These are phyloP conservation scores for Fusarium sp. DNA, from an alignment of 2,329 filamentous ascomycete species.

Conservation along the genomic window DNA sequence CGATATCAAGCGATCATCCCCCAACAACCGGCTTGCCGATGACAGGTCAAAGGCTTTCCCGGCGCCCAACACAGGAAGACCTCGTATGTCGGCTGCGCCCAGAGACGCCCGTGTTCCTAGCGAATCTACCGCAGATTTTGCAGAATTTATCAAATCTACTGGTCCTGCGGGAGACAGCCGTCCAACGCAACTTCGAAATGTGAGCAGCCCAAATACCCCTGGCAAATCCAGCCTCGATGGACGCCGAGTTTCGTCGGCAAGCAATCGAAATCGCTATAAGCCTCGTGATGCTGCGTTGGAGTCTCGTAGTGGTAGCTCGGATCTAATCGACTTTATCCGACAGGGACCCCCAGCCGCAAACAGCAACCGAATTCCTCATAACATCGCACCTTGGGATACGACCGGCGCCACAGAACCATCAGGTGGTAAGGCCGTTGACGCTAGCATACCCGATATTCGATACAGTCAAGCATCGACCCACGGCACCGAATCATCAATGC, in stretches of 20 bases:
- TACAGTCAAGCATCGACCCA: slow-evolving; percentile 67
- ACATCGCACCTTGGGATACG: slow-evolving; percentile 85
- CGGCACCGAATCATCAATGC: slow-evolving; percentile 67
- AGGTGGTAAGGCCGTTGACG: slow-evolving; percentile 61
- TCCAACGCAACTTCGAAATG: slow-evolving; percentile 51
- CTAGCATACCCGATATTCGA: slow-evolving; percentile 65
- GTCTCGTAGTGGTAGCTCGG: slow-evolving; percentile 75
- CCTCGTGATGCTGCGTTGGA: slow-evolving; percentile 77
- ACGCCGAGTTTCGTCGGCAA: slow-evolving; percentile 53
- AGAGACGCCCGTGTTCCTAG: slow-evolving; percentile 78
- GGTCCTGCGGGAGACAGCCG: slow-evolving; percentile 69
- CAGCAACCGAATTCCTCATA: slow-evolving; percentile 77
- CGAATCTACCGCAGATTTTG: slow-evolving; percentile 83
- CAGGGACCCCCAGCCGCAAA: slow-evolving; percentile 77
- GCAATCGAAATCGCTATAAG: slow-evolving; percentile 67
- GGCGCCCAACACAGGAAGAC: slow-evolving; percentile 36
- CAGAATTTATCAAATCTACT: slow-evolving; percentile 88
- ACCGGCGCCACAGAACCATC: slow-evolving; percentile 85
- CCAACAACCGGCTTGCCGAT: slow-evolving; percentile 31
- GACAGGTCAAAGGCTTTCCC: slow-evolving; percentile 39
- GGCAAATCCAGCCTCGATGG: slow-evolving; percentile 54
- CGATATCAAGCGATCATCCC: slow-evolving; percentile 50
- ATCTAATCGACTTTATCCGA: slow-evolving; percentile 95
- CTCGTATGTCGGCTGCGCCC: slow-evolving; percentile 55
- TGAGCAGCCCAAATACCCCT: slow-evolving; percentile 46